Base-by-base conservation (phyloP, 2,329 filamentous ascomycete genomes). In the Talaromyces sp. region DNA sequence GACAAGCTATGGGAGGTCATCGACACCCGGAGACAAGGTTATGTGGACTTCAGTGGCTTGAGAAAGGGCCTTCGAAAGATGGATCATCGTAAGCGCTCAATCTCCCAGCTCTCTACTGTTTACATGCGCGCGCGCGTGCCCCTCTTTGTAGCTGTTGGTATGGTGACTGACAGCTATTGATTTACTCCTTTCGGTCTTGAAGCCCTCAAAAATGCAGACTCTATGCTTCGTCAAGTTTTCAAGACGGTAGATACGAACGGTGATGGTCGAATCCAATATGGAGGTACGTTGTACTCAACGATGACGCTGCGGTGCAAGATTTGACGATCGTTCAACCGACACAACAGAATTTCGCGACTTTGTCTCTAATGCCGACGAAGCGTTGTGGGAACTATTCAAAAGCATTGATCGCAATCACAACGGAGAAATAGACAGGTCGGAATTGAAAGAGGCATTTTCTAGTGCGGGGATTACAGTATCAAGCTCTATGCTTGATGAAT, bases 201-300 rank as follows among this genome's bases (percentile, higher is more conserved):
- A 89, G 87, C 89, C 68, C 80, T 99, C 74, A 96, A 97, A 82
- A 95, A 97, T 84, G 95, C 95, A 75, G 91, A 96, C 77, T 83
- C 86, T 43, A 87, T 98, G 83, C 85, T 99, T 68, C 86, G 87
- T 74, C 89, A 90, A 73, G 90, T 98, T 65, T 85, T 97, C 75
- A 84, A 85, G 69, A 86, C 89, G 67, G 93, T 97, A 68, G 95
- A 99, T 75, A 90, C 88, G 65, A 93, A 93, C 74, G 87, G 88
- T 31, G 93, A 98, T 77, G 92, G 94, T 69, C 89, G 88, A 73
- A 98, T 99, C 71, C 90, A 96, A 78, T 97, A 92, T 76, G 86
- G 93, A 80, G 92, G 92, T 95, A 84, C 75, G 85, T 67, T 67
- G 57, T 63, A n/a, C 52, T 17, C 13, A 33, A 47, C 13, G 19